Evolutionary conservation across 345 rosid genomes (phyloP).

Genomic region (Populus pruinosa): DNA sequence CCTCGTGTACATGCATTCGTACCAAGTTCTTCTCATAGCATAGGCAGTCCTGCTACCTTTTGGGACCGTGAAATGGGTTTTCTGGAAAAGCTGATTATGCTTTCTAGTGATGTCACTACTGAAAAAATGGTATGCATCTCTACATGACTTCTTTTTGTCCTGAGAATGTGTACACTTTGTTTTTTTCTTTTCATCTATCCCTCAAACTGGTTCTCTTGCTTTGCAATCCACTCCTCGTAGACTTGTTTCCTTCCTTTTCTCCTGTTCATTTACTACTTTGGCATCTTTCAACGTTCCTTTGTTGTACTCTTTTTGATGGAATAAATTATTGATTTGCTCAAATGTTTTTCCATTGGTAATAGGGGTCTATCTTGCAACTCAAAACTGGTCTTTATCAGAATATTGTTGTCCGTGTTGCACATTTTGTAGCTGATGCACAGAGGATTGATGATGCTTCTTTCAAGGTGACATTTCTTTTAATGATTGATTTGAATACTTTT

Average conservation of each 20-base stretch:
- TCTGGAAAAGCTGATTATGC: constrained; percentile 63
- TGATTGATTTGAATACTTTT: constrained; percentile 9
- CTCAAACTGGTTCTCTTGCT: no score
- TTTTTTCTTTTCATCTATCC: no score
- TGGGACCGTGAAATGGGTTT: constrained; percentile 43
- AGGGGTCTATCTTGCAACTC: constrained; percentile 54
- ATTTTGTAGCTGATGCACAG: constrained; percentile 51
- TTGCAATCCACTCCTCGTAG: not conserved
- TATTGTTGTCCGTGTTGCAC: constrained; percentile 58
- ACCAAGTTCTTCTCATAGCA: constrained; percentile 34
- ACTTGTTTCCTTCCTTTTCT: not conserved
- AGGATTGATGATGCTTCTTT: constrained; percentile 61
- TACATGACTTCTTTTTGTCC: not conserved
- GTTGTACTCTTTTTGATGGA: not conserved
- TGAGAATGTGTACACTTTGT: no score
- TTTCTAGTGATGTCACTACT: constrained; percentile 35
- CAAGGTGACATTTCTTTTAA: constrained; percentile 40
- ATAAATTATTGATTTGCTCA: not conserved
- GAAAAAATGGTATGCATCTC: constrained; percentile 39
- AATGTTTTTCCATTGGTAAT: constrained; percentile 19
- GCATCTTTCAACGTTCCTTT: not conserved
- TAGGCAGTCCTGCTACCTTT: constrained; percentile 38
- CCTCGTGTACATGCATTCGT: constrained; percentile 47
- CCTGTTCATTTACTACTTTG: not conserved
- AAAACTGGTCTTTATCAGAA: constrained; percentile 55